These are phyloP conservation scores for Coniella vitis DNA, from an alignment of 2,329 filamentous ascomycete genomes.

Conservation along the genomic window DNA sequence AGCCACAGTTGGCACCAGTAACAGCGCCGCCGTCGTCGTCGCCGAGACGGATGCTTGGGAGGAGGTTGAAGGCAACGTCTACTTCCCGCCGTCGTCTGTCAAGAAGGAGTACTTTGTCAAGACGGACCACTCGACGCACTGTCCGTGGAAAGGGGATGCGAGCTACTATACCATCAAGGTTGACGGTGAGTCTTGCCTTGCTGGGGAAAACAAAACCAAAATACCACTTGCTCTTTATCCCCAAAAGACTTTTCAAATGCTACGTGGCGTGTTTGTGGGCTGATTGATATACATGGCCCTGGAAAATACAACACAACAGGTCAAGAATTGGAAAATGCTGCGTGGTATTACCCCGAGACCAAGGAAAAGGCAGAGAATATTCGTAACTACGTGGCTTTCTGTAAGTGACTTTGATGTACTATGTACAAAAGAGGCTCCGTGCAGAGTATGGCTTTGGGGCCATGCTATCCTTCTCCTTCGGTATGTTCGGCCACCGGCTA, in stretches of 20 bases:
- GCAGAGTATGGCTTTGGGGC: too few species aligned
- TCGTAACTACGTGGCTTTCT: slow-evolving; percentile 51
- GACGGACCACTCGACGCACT: slow-evolving; percentile 41
- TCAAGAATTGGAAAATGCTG: slow-evolving; percentile 42
- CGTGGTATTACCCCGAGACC: slow-evolving; percentile 52
- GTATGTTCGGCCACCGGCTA: neutral
- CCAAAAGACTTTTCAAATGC: neutral
- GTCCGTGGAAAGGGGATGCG: slow-evolving; percentile 51
- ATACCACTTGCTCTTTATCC: neutral
- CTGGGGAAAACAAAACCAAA: too few species aligned
- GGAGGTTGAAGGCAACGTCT: slow-evolving; percentile 52
- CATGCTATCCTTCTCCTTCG: too few species aligned
- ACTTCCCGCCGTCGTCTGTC: slow-evolving; percentile 42
- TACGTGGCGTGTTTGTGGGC: neutral
- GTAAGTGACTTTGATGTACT: slow-evolving; percentile 35
- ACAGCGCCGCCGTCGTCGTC: slow-evolving; percentile 38
- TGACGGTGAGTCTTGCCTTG: slow-evolving; percentile 33
- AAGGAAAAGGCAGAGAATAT: slow-evolving; percentile 42
- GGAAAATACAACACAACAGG: slow-evolving; percentile 23
- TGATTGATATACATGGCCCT: neutral
- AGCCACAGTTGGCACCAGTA: slow-evolving; percentile 37
- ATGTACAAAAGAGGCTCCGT: too few species aligned
- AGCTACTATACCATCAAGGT: slow-evolving; percentile 49
- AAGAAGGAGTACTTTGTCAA: slow-evolving; percentile 37
- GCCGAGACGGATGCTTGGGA: slow-evolving; percentile 46